Evolutionary conservation across 345 rosid species (phyloP), one percentile per base, ranked within the genome.

Genomic region (Populus davidiana): DNA sequence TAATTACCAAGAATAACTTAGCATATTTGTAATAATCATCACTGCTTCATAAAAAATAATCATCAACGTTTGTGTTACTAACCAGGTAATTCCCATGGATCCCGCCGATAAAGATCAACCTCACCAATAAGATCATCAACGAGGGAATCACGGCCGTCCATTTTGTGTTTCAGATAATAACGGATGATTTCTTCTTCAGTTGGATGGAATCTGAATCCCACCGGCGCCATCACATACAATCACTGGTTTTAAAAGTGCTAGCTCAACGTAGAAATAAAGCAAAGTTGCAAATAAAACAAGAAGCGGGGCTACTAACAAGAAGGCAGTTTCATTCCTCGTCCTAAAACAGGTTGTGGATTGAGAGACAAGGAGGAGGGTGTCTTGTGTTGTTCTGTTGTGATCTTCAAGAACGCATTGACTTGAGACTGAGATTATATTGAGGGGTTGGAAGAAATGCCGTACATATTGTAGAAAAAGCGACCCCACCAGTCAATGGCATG

Each of bases 1-100:
- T 73, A 9, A 31, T 6, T n/a, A 56, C 10, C 63, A 56, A 56
- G 63, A 56, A n/a, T 21, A 56, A 25, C 6, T n/a, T 56, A n/a
- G 63, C 11, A 56, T n/a, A 21, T 1, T n/a, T 10, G 63, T 56
- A 56, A 56, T 9, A n/a, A 56, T 9, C 63, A 56, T 56, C 2
- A n/a, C 5, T 43, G 49, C 50, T 66, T 36, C 25, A 17, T 52
- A 2, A 27, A 52, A 23, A 0, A 12, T 21, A 23, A 1, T 20
- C 7, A 27, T 3, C 25, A 5, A 77, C 16, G 29, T 16, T 66
- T 23, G 8, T 25, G 1, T 6, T 39, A 67, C 85, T 80, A 73
- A 87, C 90, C 68, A 59, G 86, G 90, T 68, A 89, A 72, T 0
- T 36, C 75, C 29, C 47, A 18, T 1, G 90, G 90, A 1, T 86